phyloP scores from a whole-genome alignment of 2,329 filamentous ascomycete genomes.

The Helotiales sp. region DNA sequence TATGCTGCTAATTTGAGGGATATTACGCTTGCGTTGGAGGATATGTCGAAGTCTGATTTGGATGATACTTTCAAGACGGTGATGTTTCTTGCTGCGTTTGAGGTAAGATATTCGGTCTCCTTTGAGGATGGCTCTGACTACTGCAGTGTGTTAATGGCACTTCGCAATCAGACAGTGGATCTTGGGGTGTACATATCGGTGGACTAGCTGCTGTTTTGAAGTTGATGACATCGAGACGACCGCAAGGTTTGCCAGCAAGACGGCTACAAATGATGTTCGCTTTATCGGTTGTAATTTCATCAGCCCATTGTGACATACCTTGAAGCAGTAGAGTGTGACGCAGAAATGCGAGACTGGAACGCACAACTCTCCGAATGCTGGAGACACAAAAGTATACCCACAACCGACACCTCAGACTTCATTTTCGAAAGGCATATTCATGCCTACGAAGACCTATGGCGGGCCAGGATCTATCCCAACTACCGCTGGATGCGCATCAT shows the following conservation, averaged over 20 bases:
- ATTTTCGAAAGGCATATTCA: constrained; percentile 29
- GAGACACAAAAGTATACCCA: constrained; percentile 13
- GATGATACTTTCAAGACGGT: constrained; percentile 59
- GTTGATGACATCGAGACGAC: constrained; percentile 19
- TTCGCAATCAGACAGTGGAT: background rate
- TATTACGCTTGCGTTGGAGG: constrained; percentile 52
- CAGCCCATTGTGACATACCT: constrained; percentile 15
- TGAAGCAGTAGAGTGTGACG: constrained; percentile 26
- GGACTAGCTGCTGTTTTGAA: constrained; percentile 31
- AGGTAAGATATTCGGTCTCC: constrained; percentile 39
- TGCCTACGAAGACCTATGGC: constrained; percentile 35
- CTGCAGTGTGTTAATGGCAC: constrained; percentile 30
- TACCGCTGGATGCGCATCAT: constrained; percentile 36
- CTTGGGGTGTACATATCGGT: constrained; percentile 34
- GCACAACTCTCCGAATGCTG: constrained; percentile 30
- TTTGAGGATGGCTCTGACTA: background rate
- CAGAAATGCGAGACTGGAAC: constrained; percentile 31
- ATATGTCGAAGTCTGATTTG: constrained; percentile 51
- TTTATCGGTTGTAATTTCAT: constrained; percentile 27
- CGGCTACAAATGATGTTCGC: constrained; percentile 31
- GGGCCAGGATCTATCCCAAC: constrained; percentile 34
- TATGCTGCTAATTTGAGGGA: constrained; percentile 56
- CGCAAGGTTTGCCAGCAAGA: background rate
- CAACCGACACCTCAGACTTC: background rate
- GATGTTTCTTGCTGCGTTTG: constrained; percentile 58